Base-by-base conservation (phyloP, 23 red algal species). In the Gracilariopsis chorda region DNA sequence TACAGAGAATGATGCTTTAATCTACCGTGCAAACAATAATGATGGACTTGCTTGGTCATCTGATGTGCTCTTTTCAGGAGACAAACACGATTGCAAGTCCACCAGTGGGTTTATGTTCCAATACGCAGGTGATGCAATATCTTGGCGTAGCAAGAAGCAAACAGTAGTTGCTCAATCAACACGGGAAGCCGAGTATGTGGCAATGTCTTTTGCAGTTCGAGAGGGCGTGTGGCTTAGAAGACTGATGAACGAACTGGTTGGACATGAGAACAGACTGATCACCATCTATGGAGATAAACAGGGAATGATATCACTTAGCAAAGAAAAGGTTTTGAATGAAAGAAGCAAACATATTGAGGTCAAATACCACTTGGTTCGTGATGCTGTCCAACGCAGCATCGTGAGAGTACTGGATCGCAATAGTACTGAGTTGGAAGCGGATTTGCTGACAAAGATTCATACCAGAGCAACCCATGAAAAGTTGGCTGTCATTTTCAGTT, bases 101-200 rank as follows among this genome's bases (percentile, higher is more conserved):
- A 88, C 70, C 39, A 64, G 0, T 28, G 84, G 84, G 7, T 77
- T 43, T 29, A 67, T 88, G 39, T 88, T 88, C 46, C 16, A 39
- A 35, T 10, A 77, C 19, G 39, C 32, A 14, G 47, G 67, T 24
- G 40, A 10, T 58, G 16, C 58, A 4, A n/a, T 86, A 36, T 23
- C 57, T 20, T 86, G 56, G n/a, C 20, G 23, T 43, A 28, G 39
- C n/a, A 29, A 19, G 21, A 46, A 67, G 41, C 55, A 47, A 30
- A n/a, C 9, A 13, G 41, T 68, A 43, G 43, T 53, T 21, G 5
- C 74, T 17, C 28, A 28, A 68, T 86, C 59, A 9, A 69, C 81
- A 20, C 23, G 59, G 14, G 2, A 86, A 40, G 81, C 23, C 23
- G 59, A 86, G n/a, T 86, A 71, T n/a, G 43, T 70, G 3, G 27